Evolutionary conservation across 345 rosid genomes (phyloP).

Genomic region (Theobroma cacao): DNA sequence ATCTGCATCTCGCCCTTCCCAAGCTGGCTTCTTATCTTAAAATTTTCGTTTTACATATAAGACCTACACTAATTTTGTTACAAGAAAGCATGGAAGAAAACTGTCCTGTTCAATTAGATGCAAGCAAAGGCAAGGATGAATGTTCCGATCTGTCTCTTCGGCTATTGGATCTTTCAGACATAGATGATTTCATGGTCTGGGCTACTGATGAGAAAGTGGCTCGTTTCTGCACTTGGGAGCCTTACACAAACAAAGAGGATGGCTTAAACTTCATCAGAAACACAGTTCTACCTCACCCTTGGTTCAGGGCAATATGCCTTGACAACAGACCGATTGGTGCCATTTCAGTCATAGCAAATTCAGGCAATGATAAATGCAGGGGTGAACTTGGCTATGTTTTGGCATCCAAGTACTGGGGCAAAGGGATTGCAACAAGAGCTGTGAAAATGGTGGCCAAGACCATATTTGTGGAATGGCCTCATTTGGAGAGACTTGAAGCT

Average conservation of each 20-base stretch:
- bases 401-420: conserved; percentile 54
- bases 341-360: conserved; percentile 44
- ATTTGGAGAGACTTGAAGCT: conserved; percentile 66
- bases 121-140: not conserved
- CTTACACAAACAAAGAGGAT: conserved; percentile 45
- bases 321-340: conserved; percentile 47
- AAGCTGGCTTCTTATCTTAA: not conserved
- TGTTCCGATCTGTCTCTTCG: conserved; percentile 37
- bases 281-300: conserved; percentile 46
- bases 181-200: conserved; percentile 73
- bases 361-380: conserved; percentile 37
- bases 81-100: not conserved
- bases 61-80: not conserved
- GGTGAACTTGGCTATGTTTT: conserved; percentile 53
- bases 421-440: conserved; percentile 51
- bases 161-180: conserved; percentile 36
- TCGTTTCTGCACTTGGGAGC: conserved; percentile 54
- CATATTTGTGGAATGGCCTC: conserved; percentile 47
- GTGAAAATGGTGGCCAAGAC: conserved; percentile 43
- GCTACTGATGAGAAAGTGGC: conserved; percentile 45
- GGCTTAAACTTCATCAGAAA: conserved; percentile 37
- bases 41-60: not conserved
- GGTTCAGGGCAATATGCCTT: conserved; percentile 60
- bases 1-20: not conserved
- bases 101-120: not conserved